phyloP scores from a whole-genome alignment of 192 early-diverging fungal species.

The Mortierella hygrophila region DNA sequence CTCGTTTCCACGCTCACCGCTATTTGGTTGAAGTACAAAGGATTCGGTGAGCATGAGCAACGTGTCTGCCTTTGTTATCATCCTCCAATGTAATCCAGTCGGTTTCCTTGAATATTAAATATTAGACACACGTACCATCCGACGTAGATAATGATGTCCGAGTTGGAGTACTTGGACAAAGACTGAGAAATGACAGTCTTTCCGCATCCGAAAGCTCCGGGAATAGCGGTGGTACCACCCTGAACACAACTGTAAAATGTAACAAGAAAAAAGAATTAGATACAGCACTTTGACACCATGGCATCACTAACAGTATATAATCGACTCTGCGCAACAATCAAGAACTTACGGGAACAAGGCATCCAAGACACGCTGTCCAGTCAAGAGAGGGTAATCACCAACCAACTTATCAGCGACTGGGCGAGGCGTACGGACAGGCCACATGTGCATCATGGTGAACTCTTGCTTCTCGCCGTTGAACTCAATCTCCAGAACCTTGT shows the following conservation, averaged over 20 bases:
- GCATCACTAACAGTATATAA: neutral
- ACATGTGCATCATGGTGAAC: conserved; percentile 97
- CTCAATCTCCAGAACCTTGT: conserved; percentile 94
- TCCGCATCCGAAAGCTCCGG: conserved; percentile 99
- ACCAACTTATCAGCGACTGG: conserved; percentile 95
- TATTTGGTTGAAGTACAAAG: neutral
- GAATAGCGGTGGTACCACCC: conserved; percentile 99
- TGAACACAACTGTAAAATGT: conserved; percentile 83
- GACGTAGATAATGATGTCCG: conserved; percentile 99
- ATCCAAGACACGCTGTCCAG: conserved; percentile 98
- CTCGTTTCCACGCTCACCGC: conserved; percentile 98
- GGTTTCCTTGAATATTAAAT: conserved; percentile 65
- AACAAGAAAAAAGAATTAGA: neutral
- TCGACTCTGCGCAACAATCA: neutral
- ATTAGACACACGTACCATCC: conserved; percentile 75
- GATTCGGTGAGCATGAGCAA: neutral
- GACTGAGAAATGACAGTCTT: conserved; percentile 99
- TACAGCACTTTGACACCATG: neutral
- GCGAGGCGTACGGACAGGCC: conserved; percentile 97
- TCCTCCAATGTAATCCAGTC: conserved; percentile 76
- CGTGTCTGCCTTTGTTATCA: too few relatives aligned
- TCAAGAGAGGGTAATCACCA: conserved; percentile 95
- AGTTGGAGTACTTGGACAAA: conserved; percentile 99
- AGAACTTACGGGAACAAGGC: conserved; percentile 92
- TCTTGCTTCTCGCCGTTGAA: conserved; percentile 95